Conservation (phyloP, 805 yeast species). For the Myxozyma neglecta region DNA sequence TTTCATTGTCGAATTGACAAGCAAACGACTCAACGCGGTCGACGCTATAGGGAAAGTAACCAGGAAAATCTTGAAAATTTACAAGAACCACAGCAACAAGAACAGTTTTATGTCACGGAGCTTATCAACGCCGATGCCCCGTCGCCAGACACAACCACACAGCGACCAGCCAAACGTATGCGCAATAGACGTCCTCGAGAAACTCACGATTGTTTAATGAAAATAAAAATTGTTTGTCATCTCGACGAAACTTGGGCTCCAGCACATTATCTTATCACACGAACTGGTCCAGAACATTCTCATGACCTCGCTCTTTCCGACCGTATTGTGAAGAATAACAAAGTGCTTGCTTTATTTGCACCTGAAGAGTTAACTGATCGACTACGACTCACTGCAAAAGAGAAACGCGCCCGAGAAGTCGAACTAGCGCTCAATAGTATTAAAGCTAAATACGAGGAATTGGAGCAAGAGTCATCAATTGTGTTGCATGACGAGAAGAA, state of each 20-base stretch:
- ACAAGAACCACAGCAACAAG: not conserved
- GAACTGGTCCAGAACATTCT: slow-evolving; percentile 16
- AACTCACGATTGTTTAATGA: slow-evolving; percentile 16
- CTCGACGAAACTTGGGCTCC: slow-evolving; percentile 22
- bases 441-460: not conserved
- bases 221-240: slow-evolving; percentile 15
- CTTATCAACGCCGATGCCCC: slow-evolving; percentile 3
- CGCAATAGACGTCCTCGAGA: slow-evolving; percentile 23
- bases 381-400: slow-evolving; percentile 14
- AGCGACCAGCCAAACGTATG: slow-evolving; percentile 3
- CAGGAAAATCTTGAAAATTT: not conserved
- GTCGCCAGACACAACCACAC: not conserved
- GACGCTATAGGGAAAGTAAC: not conserved
- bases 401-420: slow-evolving; percentile 16
- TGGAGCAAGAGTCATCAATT: no score
- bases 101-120: slow-evolving; percentile 1
- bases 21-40: slow-evolving; percentile 6
- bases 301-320: slow-evolving; percentile 23
- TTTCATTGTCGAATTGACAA: slow-evolving; percentile 25
- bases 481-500: no score
- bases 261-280: slow-evolving; percentile 9
- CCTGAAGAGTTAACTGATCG: slow-evolving; percentile 17
- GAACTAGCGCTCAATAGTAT: slow-evolving; percentile 3
- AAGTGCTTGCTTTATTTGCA: slow-evolving; percentile 12
- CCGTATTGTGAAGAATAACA: slow-evolving; percentile 19